Base-by-base conservation (phyloP, 2,329 filamentous ascomycete genomes). In the Pseudocercospora eumusae region DNA sequence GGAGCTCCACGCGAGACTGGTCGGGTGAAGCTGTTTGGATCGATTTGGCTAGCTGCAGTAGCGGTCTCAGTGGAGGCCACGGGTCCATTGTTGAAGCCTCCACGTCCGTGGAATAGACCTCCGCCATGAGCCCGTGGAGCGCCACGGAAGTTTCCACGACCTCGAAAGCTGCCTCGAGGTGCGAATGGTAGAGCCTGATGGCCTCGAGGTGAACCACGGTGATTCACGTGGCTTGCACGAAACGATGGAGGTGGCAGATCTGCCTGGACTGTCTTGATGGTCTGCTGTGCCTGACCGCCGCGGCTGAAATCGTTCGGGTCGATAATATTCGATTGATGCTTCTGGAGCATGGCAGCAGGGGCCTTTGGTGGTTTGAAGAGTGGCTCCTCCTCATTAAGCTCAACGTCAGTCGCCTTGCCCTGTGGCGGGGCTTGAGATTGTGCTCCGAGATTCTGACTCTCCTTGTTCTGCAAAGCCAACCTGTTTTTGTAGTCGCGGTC, bases 291-390 rank as follows among this genome's bases (percentile, higher is more conserved):
- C 15, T 71, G 71, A 20, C 74, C 70, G 15, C 72, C 68, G 54
- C 80, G 76, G n/a, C 72, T 76, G 65, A 82, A 82, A 20, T 79
- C 76, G 64, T 82, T 79, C 7, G 80, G 80, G 62, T 82, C 80
- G 60, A 78, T 76, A 44, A 81, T 73, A n/a, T 70, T 70, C 2
- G 65, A 40, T 45, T 68, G 64, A 44, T 66, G 64, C 56, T 69
- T 69, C 11, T 65, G 64, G n/a, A 71, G 59, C 68, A 75, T 72
- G 13, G 71, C 70, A 60, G 73, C 70, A 18, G 73, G 71, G 28
- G 69, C 71, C 36, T 68, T 70, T 10, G 72, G 73, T 8, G 74
- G 66, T 52, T 69, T 70, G 63, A 73, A 68, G 23, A 70, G 62
- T 23, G 70, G 60, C 13, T 70, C 59, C 20, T 69, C 66, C 23